Base-by-base conservation (phyloP, 2,329 filamentous ascomycete species). In the Colletotrichum plurivorum region DNA sequence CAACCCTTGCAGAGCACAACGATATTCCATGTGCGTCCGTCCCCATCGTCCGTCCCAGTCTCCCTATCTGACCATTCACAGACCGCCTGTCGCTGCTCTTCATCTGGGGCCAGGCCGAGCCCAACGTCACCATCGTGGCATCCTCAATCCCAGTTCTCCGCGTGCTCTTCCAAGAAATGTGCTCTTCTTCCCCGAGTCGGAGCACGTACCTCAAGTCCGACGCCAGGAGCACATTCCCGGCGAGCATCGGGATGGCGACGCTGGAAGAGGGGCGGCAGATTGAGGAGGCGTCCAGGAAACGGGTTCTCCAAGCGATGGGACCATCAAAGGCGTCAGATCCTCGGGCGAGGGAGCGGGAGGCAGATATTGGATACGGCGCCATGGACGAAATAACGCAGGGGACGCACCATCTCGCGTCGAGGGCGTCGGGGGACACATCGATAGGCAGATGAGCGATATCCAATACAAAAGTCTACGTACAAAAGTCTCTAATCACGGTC, bases 401-500 rank as follows among this genome's bases (percentile, higher is more conserved):
- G 1, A 48, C 59, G n/a, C 13, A 25, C 1, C n/a, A 15, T 8
- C 31, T 36, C 15, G 10, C 41, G 1, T 16, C 36, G 25, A 52
- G 59, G 9, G 31, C 8, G 31, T 36, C 31, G 4, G 31, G 31
- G 9, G 31, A 36, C 16, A 61, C 3, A 6, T 53, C n/a, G 12
- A 12, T 8, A 45, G 18, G n/a, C 2, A 43, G 41, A 15, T 43
- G 13, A 43, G 4, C 22, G 7, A 8, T 10, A 31, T 10, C 5
- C 8, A n/a, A n/a, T 36, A 10, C 31, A 36, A 36, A 12, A 2
- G 9, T 41, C 41, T 61, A 69, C 10, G 63, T 56, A 20, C 80
- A 81, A 59, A 81, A 81, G 12, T 75, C 71, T 3, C 54, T n/a
- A 3, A 75, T 74, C 39, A 80, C 69, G 1, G 58, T 63, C 2